Base-by-base conservation (phyloP, 768 basidiomycete genomes). In the Termitomyces titanicus region DNA sequence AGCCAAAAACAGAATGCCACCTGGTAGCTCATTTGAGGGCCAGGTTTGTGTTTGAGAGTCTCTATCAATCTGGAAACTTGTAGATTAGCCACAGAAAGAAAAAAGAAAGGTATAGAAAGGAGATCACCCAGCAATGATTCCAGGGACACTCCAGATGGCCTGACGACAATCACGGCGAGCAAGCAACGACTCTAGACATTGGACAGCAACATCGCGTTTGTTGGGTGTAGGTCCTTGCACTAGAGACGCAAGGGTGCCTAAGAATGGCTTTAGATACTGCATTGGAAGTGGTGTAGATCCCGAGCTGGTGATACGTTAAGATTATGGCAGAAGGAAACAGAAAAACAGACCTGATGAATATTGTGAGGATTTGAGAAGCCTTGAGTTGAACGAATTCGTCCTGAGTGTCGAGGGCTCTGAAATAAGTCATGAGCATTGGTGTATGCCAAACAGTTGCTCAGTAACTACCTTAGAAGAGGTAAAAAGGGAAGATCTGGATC, bases 321-420 rank as follows among this genome's bases (percentile, higher is more conserved):
- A 24, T 47, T 3, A 12, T 17, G 27, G 34, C 24, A 27, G 18
- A 49, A 60, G 52, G 54, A 46, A 35, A 24, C 17, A 40, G n/a
- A 20, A 50, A 58, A 39, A 39, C n/a, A 43, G n/a, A 88, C 88
- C 89, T 85, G 35, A 96, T 80, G 22, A 98, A 79, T 33, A 95
- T 79, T 1, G 94, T 93, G 43, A 97, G 74, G 59, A 98, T 89
- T 65, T 96, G 90, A 0, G 89, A 80, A 11, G 89, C 79, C 66
- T 95, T 97, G 54, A 98, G 78, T 64, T 95, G 92, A n/a, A 92
- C 86, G 61, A 97, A 98, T 67, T 98, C 95, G 68, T 98, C 97
- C 61, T 86, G 87, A 12, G 88, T 83, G 37, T 91, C 88, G 45
- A 97, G 74, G 33, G 86, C 84, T 63, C 92, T 96, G 61, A 25